Evolutionary conservation across 2,329 filamentous ascomycete species (phyloP).

Genomic region (Xylariomycetidae sp.): DNA sequence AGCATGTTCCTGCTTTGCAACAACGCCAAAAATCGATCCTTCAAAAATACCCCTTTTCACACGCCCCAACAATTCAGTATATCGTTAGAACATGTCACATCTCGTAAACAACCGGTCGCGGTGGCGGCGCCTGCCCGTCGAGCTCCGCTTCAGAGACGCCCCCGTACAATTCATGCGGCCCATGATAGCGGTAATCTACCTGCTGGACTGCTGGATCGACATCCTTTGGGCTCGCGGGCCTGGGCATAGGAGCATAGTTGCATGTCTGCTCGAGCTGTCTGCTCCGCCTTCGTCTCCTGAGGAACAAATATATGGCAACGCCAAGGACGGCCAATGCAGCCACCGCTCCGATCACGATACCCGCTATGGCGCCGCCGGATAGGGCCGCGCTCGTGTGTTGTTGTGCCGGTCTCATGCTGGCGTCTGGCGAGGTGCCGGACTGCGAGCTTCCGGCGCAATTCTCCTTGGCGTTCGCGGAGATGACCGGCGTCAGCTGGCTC

Average conservation of each 20-base stretch:
- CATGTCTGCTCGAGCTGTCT: not conserved
- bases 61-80: not conserved
- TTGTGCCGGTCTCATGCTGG: no score
- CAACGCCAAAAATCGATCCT: not conserved
- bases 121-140: not conserved
- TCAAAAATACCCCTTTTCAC: not conserved
- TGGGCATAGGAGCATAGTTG: not conserved
- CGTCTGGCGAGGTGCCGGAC: not conserved
- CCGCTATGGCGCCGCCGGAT: not conserved
- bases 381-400: not conserved
- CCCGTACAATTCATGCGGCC: not conserved
- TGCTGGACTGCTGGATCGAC: no score
- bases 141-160: not conserved
- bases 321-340: not conserved
- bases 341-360: not conserved
- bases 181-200: no score
- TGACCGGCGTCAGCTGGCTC: slow-evolving; percentile 3
- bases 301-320: not conserved
- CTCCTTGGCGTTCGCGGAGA: not conserved
- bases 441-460: not conserved
- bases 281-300: not conserved
- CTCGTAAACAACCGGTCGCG: not conserved
- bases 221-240: not conserved
- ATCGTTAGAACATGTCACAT: not conserved
- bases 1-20: not conserved